These are phyloP conservation scores for Metschnikowia gelsemii DNA, from an alignment of 805 yeast species.

Conservation along the genomic window DNA sequence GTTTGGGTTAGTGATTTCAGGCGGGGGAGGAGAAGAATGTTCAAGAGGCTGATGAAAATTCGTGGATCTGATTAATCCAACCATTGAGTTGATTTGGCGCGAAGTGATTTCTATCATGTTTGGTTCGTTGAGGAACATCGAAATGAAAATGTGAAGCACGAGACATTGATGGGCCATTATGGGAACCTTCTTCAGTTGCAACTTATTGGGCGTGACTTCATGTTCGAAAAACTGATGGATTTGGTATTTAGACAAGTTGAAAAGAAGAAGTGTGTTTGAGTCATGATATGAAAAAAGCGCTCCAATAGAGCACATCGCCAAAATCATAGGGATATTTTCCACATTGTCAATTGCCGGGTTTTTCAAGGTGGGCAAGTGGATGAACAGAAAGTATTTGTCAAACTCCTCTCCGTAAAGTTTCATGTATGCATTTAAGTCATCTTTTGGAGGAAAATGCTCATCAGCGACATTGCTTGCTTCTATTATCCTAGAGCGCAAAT, in stretches of 20 bases:
- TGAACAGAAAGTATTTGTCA: conserved; percentile 78
- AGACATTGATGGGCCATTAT: conserved; percentile 57
- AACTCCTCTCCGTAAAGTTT: conserved; percentile 75
- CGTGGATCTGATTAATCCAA: conserved; percentile 53
- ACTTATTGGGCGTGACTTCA: conserved; percentile 44
- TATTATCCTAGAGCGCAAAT: conserved; percentile 54
- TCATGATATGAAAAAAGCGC: conserved; percentile 83
- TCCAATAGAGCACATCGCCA: conserved; percentile 86
- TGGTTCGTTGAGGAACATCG: conserved; percentile 55
- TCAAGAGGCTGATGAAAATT: conserved; percentile 52
- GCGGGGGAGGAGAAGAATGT: conserved; percentile 20
- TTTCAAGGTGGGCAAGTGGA: conserved; percentile 65
- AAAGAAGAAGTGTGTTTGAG: conserved; percentile 66
- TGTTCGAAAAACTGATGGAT: conserved; percentile 65
- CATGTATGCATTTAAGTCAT: conserved; percentile 74
- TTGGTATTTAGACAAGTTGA: conserved; percentile 64
- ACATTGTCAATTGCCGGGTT: conserved; percentile 39
- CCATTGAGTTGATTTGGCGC: conserved; percentile 54
- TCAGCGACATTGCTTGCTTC: conserved; percentile 51
- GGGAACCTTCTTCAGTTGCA: conserved; percentile 54
- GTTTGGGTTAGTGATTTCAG: conserved; percentile 23
- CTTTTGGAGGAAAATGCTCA: conserved; percentile 68
- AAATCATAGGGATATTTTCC: conserved; percentile 60
- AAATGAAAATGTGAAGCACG: conserved; percentile 53
- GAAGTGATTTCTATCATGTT: conserved; percentile 50